These are phyloP conservation scores for Hylodesmum podocarpum DNA, from an alignment of 306 rosid genomes.

Conservation along the genomic window DNA sequence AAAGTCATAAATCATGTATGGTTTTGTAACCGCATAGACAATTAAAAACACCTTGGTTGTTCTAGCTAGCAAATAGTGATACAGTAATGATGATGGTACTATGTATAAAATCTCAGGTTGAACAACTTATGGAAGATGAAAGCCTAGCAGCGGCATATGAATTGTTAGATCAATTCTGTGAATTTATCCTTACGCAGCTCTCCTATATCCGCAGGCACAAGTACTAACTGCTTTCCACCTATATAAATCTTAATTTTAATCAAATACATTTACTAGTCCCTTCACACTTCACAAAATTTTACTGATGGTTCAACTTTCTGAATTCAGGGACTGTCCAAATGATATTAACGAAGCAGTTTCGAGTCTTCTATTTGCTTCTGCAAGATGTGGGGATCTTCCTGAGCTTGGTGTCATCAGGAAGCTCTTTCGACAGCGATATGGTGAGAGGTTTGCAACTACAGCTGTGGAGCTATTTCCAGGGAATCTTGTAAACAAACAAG, in stretches of 20 bases:
- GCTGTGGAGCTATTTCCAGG: slow-evolving; percentile 71
- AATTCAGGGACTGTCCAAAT: slow-evolving; percentile 60
- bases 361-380: slow-evolving; percentile 82
- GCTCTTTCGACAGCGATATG: slow-evolving; percentile 73
- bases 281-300: background rate
- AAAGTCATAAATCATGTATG: background rate
- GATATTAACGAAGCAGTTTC: slow-evolving; percentile 88
- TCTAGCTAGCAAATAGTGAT: background rate
- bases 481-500: slow-evolving; percentile 76
- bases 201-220: slow-evolving; percentile 68
- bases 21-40: background rate
- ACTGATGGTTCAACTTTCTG: background rate
- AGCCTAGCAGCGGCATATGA: slow-evolving; percentile 44
- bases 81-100: background rate
- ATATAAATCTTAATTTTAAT: too few relatives aligned
- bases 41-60: background rate
- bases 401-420: slow-evolving; percentile 75
- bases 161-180: slow-evolving; percentile 63
- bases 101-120: slow-evolving; percentile 43
- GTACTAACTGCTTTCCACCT: slow-evolving; percentile 35
- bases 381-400: slow-evolving; percentile 84
- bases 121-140: slow-evolving; percentile 63
- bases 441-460: slow-evolving; percentile 46
- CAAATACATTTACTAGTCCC: background rate
- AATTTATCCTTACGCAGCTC: slow-evolving; percentile 51